Evolutionary conservation across 2,329 filamentous ascomycete genomes (phyloP).

Genomic region (Cryphonectria carpinicola): DNA sequence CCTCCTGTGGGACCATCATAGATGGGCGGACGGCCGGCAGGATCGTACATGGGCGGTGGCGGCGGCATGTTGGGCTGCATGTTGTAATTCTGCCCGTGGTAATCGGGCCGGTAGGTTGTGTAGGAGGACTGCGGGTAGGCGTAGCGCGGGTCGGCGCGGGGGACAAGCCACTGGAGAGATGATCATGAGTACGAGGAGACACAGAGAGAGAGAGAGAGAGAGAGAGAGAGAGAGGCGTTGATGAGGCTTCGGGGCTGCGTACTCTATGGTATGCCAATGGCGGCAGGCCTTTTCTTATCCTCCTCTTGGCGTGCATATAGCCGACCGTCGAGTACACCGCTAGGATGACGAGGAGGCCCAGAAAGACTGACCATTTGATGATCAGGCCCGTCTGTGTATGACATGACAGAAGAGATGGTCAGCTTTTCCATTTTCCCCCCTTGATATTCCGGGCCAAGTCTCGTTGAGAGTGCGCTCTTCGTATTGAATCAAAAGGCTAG

Average conservation of each 20-base stretch:
- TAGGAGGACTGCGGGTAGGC: constrained; percentile 48
- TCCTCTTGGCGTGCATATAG: constrained; percentile 69
- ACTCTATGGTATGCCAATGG: constrained; percentile 74
- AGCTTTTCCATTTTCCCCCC: background rate
- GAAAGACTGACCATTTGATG: constrained; percentile 74
- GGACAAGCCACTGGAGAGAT: constrained; percentile 55
- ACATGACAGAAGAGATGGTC: background rate
- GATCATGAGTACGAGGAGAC: constrained; percentile 1
- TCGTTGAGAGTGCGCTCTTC: background rate
- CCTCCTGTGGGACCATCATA: constrained; percentile 56
- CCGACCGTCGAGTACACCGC: constrained; percentile 67
- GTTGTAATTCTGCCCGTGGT: constrained; percentile 43
- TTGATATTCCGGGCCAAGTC: background rate
- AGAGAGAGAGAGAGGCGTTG: background rate
- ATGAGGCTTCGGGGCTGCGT: constrained; percentile 35
- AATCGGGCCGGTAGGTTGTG: constrained; percentile 45
- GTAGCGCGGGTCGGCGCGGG: constrained; percentile 52
- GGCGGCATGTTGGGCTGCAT: constrained; percentile 60
- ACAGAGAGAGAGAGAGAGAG: background rate
- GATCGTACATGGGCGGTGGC: constrained; percentile 62
- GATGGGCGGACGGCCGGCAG: constrained; percentile 54
- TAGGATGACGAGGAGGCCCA: constrained; percentile 61
- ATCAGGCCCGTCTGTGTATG: constrained; percentile 63
- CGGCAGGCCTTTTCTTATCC: constrained; percentile 66
- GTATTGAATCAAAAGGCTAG: background rate